Evolutionary conservation across 225 moss, liverwort and hornwort genomes (phyloP), one percentile per base, ranked within the genome.

Genomic region (Rhytidiadelphus loreus): DNA sequence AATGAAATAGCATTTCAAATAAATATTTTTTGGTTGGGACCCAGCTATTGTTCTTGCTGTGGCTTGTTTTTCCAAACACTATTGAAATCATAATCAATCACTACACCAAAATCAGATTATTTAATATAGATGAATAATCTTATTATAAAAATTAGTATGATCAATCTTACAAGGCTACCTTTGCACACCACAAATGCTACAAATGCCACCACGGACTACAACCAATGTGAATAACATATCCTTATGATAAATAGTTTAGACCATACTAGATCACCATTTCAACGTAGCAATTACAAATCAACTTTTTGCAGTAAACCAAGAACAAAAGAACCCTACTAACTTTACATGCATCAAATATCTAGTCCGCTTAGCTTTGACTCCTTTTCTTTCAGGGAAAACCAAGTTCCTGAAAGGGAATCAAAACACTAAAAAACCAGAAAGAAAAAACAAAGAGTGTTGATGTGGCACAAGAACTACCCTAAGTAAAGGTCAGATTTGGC

Each of bases 1-100:
- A 12, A 48, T 19, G 4, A 21, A 75, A 33, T n/a, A n/a, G 8
- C 32, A 50, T 33, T 75, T 75, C 5, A 32, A 33, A 50, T 50
- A 32, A 32, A 4, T 12, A 1, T 12, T 50, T 48, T 13, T 8
- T 1, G 30, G 0, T 5, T 8, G 2, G 7, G 5, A 8, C 8
- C 7, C 8, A 32, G 2, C 1, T 13, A 52, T 13, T 0, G 1
- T 52, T 22, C 3, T 35, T 0, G 2, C 13, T 3, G 22, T 52
- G 52, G 13, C 13, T 52, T 50, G 1, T 32, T 52, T 74, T 30
- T 32, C 7, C 12, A 52, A 13, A 52, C 13, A 13, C 3, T 22
- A 76, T 5, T 30, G 17, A 19, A 74, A 48, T 19, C 0, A 10
- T 3, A 48, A 48, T 30, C 48, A 75, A 33, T 1, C 6, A 75